Percentiles rank a stretch among this genome's conserved stretches.
Conservation (phyloP, 805 yeast genomes). For the Kodamaea laetipori region DNA sequence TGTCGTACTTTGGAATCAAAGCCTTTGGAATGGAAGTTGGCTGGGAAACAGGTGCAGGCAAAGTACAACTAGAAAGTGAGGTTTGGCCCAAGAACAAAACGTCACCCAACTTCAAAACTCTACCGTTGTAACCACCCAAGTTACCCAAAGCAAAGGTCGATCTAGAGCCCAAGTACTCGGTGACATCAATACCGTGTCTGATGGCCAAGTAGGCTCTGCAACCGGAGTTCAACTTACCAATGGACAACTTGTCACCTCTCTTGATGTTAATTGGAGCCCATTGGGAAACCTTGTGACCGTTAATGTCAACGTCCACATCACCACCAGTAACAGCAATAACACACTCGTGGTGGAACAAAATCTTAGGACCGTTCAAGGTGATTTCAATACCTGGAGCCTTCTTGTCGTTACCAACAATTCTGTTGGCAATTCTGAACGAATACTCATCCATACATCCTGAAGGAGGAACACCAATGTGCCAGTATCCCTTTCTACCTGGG, state of each 20-base stretch:
- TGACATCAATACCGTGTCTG: slow-evolving; percentile 91
- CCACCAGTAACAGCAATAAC: slow-evolving; percentile 90
- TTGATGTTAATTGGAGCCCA: slow-evolving; percentile 73
- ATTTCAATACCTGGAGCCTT: slow-evolving; percentile 88
- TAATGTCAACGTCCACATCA: slow-evolving; percentile 61
- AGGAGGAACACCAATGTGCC: slow-evolving; percentile 97
- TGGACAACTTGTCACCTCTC: slow-evolving; percentile 73
- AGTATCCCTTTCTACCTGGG: slow-evolving; percentile 88
- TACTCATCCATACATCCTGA: slow-evolving; percentile 98
- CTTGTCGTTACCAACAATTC: slow-evolving; percentile 83
- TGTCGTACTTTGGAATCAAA: slow-evolving; percentile 54
- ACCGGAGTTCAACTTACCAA: slow-evolving; percentile 82
- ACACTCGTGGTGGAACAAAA: slow-evolving; percentile 79
- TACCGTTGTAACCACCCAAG: slow-evolving; percentile 93
- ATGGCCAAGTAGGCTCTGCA: slow-evolving; percentile 89
- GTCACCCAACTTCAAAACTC: slow-evolving; percentile 90
- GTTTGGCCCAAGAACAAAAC: slow-evolving; percentile 86
- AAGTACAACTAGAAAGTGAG: slow-evolving; percentile 59
- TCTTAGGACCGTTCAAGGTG: slow-evolving; percentile 84
- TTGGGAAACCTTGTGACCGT: slow-evolving; percentile 57
- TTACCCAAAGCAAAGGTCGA: slow-evolving; percentile 93
- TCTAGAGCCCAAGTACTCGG: slow-evolving; percentile 92
- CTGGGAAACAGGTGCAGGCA: slow-evolving; percentile 70
- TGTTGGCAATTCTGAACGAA: slow-evolving; percentile 86
- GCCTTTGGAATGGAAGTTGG: slow-evolving; percentile 61